A percentile compares a stretch with the other conserved stretches of the same genome.
phyloP scores from a whole-genome alignment of 768 basidiomycete species.

The Agrocybe pediades region DNA sequence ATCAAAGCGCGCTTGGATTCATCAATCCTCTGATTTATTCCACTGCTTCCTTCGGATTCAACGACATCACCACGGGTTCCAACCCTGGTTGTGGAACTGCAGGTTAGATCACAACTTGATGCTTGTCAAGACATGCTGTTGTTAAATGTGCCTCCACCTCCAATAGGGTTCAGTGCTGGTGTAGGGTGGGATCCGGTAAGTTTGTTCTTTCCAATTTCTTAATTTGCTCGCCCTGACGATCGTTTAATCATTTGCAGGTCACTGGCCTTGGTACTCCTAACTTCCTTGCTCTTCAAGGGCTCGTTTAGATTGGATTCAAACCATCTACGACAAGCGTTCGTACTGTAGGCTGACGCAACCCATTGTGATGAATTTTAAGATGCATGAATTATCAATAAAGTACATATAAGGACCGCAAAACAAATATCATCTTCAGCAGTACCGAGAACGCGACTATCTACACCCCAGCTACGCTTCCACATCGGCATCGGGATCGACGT shows the following conservation, averaged over 20 bases:
- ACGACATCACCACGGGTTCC: slow-evolving; percentile 59
- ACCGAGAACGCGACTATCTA: too few relatives aligned
- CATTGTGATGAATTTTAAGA: too few relatives aligned
- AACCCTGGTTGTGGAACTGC: slow-evolving; percentile 65
- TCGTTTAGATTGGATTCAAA: slow-evolving; percentile 35
- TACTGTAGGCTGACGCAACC: too few relatives aligned
- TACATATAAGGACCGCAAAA: too few relatives aligned
- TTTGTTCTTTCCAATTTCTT: slow-evolving; percentile 1
- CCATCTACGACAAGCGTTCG: too few relatives aligned
- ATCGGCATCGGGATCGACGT: too few relatives aligned
- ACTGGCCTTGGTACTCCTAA: slow-evolving; percentile 67
- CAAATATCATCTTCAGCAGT: too few relatives aligned
- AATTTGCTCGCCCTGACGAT: not conserved
- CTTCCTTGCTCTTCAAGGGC: slow-evolving; percentile 48
- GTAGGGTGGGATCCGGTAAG: slow-evolving; percentile 46
- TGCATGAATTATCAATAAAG: too few relatives aligned
- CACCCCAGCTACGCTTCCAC: too few relatives aligned
- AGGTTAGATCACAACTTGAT: slow-evolving; percentile 40
- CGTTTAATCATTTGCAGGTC: slow-evolving; percentile 39
- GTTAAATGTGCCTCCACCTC: not conserved
- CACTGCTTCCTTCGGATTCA: slow-evolving; percentile 44
- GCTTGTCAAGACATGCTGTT: too few relatives aligned
- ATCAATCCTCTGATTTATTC: slow-evolving; percentile 54
- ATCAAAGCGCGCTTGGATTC: slow-evolving; percentile 56
- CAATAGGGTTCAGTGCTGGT: slow-evolving; percentile 26